Base-by-base conservation (phyloP, 345 rosid genomes). In the Salix brachista region DNA sequence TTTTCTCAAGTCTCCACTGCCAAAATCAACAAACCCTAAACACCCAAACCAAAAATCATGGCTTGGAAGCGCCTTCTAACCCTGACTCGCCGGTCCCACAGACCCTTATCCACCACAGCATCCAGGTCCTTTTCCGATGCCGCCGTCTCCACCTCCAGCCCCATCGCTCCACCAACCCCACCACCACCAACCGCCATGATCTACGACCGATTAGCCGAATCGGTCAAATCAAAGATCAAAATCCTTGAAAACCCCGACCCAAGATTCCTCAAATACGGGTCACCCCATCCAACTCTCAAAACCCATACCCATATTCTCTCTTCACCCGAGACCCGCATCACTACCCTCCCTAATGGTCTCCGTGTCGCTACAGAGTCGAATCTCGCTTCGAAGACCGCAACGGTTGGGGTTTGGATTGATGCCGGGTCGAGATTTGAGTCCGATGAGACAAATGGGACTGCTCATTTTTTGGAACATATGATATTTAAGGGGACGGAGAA, bases 361-460 rank as follows among this genome's bases (percentile, higher is more conserved):
- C 90, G 99, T 2, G 85, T 96, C 8, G 98, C 99, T 8, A 94
- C 99, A 0, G 99, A 94, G 80, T 96, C 99, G 0, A 87, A 82
- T 28, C 95, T 94, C 8, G 83, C 97, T 6, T 74, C 88, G 2
- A 91, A 84, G 73, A 88, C 98, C 1, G 97, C 98, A 18, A 92
- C 98, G 2, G 97, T 96, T 18, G 99, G 99, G 23, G 97, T 94
- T 19, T 96, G 98, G 98, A 94, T 96, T 78, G 99, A 96, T 65
- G 95, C 98, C 3, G 99, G 99, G 73, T 94, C 99, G 18, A 75
- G 99, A 44, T 96, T 89, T 26, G 99, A 96, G 88, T 86, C 94
- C 6, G 97, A 92, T 0, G 90, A 88, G 78, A 90, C 93, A 5
- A 96, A 94, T 17, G 99, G 99, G 1, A 92, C 98, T 1, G 97